Conservation (phyloP, 139 green algal genomes). For the Desmodesmus armatus region DNA sequence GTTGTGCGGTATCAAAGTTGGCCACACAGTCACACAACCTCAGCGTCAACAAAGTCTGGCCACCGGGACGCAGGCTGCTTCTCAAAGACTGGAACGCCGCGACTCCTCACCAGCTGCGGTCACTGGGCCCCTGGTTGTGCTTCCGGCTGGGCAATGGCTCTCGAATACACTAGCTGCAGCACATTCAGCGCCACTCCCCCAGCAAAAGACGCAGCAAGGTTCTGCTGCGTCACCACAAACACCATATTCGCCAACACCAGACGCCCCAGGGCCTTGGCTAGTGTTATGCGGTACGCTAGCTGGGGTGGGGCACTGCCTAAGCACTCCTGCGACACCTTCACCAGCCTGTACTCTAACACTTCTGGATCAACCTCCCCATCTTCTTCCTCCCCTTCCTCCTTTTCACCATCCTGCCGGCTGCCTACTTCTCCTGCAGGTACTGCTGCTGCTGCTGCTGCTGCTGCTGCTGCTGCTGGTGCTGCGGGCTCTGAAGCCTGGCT, state of each 20-base stretch:
- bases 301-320: neutral
- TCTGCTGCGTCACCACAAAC: constrained; percentile 12
- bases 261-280: constrained; percentile 12
- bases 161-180: neutral
- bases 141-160: no score
- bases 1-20: constrained; percentile 26
- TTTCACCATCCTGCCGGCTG: neutral
- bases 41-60: no score
- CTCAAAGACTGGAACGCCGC: no score
- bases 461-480: constrained; percentile 13
- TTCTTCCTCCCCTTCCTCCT: neutral
- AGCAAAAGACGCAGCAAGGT: constrained; percentile 6
- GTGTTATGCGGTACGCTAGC: constrained; percentile 22
- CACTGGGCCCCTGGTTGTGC: no score
- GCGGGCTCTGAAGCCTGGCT: neutral
- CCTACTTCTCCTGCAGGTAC: neutral
- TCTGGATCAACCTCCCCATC: neutral
- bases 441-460: constrained; percentile 27
- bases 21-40: no score
- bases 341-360: constrained; percentile 38
- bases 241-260: constrained; percentile 14
- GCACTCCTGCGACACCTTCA: constrained; percentile 32
- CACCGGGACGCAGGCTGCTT: no score
- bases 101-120: no score
- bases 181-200: neutral